phyloP scores from a whole-genome alignment of 2,329 filamentous ascomycete genomes.

The Fusarium sp. region DNA sequence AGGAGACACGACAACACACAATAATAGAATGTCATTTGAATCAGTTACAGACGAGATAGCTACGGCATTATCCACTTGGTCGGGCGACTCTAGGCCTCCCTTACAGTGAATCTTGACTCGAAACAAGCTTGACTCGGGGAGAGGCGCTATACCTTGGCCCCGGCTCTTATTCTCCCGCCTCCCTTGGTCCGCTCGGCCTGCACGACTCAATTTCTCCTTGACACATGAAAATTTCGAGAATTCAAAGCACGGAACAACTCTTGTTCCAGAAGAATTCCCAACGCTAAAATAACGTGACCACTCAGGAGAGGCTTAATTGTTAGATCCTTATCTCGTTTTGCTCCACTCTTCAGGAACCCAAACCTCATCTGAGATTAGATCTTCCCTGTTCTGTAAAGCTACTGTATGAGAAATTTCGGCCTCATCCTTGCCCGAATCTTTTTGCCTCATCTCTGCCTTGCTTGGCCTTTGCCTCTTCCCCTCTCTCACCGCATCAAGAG shows the following conservation, averaged over 20 bases:
- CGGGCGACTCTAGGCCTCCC: too few relatives aligned
- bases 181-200: slow-evolving; percentile 14
- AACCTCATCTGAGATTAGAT: slow-evolving; percentile 24
- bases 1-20: slow-evolving; percentile 1
- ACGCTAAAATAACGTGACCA: slow-evolving; percentile 41
- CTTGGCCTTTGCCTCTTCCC: not conserved
- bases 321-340: slow-evolving; percentile 20
- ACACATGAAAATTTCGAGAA: slow-evolving; percentile 8
- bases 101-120: slow-evolving; percentile 19
- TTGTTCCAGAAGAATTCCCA: slow-evolving; percentile 30
- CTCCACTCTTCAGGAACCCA: slow-evolving; percentile 39
- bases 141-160: slow-evolving; percentile 30
- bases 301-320: slow-evolving; percentile 8
- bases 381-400: not conserved
- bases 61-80: not conserved
- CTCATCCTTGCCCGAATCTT: not conserved
- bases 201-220: slow-evolving; percentile 5
- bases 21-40: slow-evolving; percentile 28
- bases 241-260: slow-evolving; percentile 9
- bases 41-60: not conserved
- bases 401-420: too few relatives aligned
- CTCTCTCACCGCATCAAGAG: slow-evolving; percentile 23
- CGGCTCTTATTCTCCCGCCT: slow-evolving; percentile 6
- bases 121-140: slow-evolving; percentile 22
- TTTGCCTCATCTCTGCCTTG: not conserved